Evolutionary conservation across 2,329 filamentous ascomycete species (phyloP).

Genomic region (Fusarium ambrosium): DNA sequence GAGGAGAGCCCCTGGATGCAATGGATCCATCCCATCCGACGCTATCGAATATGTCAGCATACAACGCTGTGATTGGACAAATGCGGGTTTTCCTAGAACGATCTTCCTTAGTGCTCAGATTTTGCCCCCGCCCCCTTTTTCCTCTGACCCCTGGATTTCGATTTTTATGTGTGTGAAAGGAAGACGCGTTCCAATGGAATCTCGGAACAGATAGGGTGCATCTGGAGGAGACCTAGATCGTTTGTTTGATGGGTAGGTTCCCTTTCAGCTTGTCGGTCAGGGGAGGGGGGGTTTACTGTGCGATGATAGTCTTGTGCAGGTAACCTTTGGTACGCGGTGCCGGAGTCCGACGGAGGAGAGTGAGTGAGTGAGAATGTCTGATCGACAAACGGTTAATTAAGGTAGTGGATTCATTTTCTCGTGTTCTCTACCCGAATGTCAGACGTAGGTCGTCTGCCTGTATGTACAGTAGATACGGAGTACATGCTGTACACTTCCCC

Average conservation of each 20-base stretch:
- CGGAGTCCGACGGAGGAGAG: background rate
- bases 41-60: conserved; percentile 1
- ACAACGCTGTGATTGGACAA: background rate
- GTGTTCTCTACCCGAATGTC: background rate
- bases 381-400: conserved; percentile 14
- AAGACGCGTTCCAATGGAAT: conserved; percentile 10
- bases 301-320: background rate
- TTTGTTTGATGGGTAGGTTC: background rate
- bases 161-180: background rate
- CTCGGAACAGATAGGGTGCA: conserved; percentile 2
- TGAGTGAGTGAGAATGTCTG: background rate
- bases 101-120: conserved; percentile 10
- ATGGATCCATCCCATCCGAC: background rate
- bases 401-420: conserved; percentile 3
- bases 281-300: background rate
- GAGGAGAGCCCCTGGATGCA: background rate
- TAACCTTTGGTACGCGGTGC: background rate
- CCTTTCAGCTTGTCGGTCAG: background rate
- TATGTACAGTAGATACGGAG: background rate
- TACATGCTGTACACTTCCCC: background rate
- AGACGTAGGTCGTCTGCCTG: background rate
- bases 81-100: conserved; percentile 1
- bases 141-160: background rate
- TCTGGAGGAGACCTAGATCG: background rate
- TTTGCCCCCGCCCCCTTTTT: conserved; percentile 12